Conservation (phyloP, 148 eudicot genomes). For the Silene latifolia region DNA sequence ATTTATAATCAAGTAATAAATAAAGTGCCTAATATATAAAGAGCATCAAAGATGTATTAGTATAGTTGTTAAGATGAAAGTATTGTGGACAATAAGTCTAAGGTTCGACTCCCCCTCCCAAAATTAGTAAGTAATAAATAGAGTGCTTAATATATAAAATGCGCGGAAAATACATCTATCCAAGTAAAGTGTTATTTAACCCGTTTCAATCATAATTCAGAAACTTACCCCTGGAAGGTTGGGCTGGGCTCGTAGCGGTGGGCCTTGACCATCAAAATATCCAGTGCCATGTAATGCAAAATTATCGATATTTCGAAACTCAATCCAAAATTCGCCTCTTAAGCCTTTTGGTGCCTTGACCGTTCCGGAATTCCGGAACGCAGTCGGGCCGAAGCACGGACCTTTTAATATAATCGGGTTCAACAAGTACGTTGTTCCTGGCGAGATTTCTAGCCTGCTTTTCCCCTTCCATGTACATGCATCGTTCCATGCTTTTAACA, state of each 20-base stretch:
- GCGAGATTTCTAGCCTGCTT: slow-evolving; percentile 30
- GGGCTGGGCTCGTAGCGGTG: slow-evolving; percentile 24
- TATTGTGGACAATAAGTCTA: no score
- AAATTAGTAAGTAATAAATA: no score
- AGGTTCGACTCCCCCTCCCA: no score
- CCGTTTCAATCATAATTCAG: no score
- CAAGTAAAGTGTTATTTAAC: no score
- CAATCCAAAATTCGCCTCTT: slow-evolving; percentile 40
- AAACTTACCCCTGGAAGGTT: slow-evolving; percentile 39
- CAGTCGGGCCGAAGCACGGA: slow-evolving; percentile 38
- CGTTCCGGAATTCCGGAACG: slow-evolving; percentile 33
- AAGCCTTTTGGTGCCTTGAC: slow-evolving; percentile 36
- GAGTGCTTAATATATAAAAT: no score
- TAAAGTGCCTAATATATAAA: no score
- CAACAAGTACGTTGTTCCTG: slow-evolving; percentile 37
- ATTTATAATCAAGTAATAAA: no score
- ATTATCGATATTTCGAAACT: slow-evolving; percentile 31
- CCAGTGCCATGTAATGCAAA: slow-evolving; percentile 50
- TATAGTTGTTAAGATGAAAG: no score
- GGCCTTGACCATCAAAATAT: slow-evolving; percentile 43
- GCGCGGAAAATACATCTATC: no score
- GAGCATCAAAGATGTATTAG: no score
- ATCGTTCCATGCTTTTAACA: slow-evolving; percentile 48
- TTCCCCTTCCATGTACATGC: slow-evolving; percentile 45
- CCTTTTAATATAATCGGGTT: slow-evolving; percentile 36